These are phyloP conservation scores for Curvularia verruculosa DNA, from an alignment of 2,329 filamentous ascomycete species.

Conservation along the genomic window DNA sequence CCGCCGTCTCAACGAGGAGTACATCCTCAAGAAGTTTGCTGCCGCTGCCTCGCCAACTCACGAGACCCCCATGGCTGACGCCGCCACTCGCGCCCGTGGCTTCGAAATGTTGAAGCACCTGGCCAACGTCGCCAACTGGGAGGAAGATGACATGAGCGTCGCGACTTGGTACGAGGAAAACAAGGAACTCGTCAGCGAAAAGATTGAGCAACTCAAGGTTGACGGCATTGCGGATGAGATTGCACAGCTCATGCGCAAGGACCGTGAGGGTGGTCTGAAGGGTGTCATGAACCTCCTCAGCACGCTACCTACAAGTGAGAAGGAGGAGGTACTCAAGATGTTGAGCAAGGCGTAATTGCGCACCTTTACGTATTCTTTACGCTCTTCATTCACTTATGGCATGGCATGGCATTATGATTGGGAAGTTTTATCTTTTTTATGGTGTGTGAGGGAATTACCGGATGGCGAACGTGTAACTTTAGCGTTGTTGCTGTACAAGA, in stretches of 20 bases:
- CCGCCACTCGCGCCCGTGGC: conserved; percentile 66
- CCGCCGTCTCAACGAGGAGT: conserved; percentile 94
- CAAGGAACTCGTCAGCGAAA: conserved; percentile 78
- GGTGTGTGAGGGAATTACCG: neutral
- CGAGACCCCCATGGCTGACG: conserved; percentile 46
- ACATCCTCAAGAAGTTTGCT: conserved; percentile 89
- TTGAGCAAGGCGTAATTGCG: conserved; percentile 49
- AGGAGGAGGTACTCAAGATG: conserved; percentile 76
- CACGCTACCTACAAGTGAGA: conserved; percentile 86
- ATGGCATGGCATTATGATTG: conserved; percentile 12
- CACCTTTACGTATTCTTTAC: conserved; percentile 1
- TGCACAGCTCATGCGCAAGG: conserved; percentile 69
- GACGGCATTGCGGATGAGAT: conserved; percentile 74
- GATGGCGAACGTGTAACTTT: conserved; percentile 13
- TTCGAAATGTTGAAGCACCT: conserved; percentile 81
- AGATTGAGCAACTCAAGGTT: conserved; percentile 82
- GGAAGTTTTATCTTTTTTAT: conserved; percentile 7
- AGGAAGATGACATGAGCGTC: conserved; percentile 79
- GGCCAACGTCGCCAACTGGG: conserved; percentile 78
- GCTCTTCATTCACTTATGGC: conserved; percentile 14
- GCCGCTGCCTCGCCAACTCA: conserved; percentile 51
- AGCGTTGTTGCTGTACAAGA: conserved; percentile 13
- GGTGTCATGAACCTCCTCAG: conserved; percentile 85
- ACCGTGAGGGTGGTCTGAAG: conserved; percentile 75
- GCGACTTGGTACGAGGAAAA: conserved; percentile 97